Percentiles rank a stretch among this genome's conserved stretches.
Conservation (phyloP, 2,329 filamentous ascomycete genomes). For the Clonostachys rhizophaga region DNA sequence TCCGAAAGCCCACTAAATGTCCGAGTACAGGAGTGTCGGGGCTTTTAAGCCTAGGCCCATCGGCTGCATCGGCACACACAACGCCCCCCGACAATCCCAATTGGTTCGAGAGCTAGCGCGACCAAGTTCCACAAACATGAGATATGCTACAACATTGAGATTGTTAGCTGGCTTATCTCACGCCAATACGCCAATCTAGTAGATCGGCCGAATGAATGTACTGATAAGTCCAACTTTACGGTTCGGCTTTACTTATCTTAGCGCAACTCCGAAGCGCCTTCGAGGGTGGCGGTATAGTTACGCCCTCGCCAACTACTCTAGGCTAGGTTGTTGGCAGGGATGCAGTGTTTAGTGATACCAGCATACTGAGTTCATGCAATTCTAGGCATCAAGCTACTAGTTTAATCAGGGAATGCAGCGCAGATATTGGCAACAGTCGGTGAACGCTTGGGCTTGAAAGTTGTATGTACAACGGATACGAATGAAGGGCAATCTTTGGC, state of each 20-base stretch:
- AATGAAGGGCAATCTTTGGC: background rate
- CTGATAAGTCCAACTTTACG: constrained; percentile 13
- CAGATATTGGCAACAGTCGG: background rate
- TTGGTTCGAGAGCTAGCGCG: constrained; percentile 10
- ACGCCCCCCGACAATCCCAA: constrained; percentile 12
- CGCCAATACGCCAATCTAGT: too few relatives aligned
- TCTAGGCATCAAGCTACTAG: background rate
- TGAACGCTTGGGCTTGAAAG: background rate
- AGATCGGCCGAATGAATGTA: background rate
- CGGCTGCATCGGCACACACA: constrained; percentile 9
- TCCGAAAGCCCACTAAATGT: constrained; percentile 7
- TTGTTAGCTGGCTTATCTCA: too few relatives aligned
- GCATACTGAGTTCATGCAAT: constrained; percentile 9
- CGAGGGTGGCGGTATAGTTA: constrained; percentile 22
- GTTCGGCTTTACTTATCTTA: constrained; percentile 29
- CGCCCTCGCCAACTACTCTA: constrained; percentile 5
- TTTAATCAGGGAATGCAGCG: background rate
- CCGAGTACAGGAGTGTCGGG: constrained; percentile 7
- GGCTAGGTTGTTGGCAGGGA: constrained; percentile 14
- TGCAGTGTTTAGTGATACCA: constrained; percentile 15
- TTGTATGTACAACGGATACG: background rate
- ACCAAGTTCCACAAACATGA: constrained; percentile 14
- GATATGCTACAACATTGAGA: background rate
- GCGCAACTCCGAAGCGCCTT: constrained; percentile 49
- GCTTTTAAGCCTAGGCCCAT: constrained; percentile 1